phyloP scores from a whole-genome alignment of 1,139 yeast species.

The Taphrina confusa region DNA sequence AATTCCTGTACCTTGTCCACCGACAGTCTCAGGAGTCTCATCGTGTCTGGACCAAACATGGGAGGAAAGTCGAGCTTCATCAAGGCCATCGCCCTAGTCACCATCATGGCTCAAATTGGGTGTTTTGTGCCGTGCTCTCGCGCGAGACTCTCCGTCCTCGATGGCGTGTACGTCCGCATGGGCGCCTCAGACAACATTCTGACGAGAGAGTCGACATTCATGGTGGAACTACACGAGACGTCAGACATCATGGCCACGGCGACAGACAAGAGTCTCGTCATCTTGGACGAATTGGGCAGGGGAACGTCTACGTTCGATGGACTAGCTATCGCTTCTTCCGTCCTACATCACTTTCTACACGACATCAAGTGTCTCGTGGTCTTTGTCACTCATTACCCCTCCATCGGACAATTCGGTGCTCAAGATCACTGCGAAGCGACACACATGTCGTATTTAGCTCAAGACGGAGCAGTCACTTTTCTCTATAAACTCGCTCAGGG shows the following conservation, averaged over 20 bases:
- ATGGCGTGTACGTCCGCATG: conserved; percentile 57
- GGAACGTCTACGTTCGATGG: conserved; percentile 93
- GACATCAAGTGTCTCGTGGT: conserved; percentile 59
- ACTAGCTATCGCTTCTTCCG: conserved; percentile 77
- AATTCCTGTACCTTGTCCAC: conserved; percentile 61
- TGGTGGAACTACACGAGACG: conserved; percentile 72
- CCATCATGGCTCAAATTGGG: conserved; percentile 85
- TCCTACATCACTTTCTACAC: conserved; percentile 62
- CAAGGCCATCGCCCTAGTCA: conserved; percentile 61
- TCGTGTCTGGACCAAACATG: conserved; percentile 76
- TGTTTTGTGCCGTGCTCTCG: conserved; percentile 64
- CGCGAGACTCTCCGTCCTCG: conserved; percentile 62
- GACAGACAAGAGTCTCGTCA: conserved; percentile 57
- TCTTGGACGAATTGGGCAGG: conserved; percentile 68
- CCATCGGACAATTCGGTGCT: conserved; percentile 54
- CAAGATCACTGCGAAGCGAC: conserved; percentile 3
- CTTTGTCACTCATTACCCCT: conserved; percentile 89
- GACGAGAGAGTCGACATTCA: conserved; percentile 71
- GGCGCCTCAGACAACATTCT: conserved; percentile 74
- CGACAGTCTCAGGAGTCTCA: conserved; percentile 52
- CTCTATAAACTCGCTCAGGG: conserved; percentile 46
- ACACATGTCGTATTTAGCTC: conserved; percentile 73
- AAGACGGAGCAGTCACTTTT: conserved; percentile 41
- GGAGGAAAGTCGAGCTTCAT: conserved; percentile 76
- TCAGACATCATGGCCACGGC: conserved; percentile 56